Evolutionary conservation across 176 grass and related monocot genomes (phyloP).

Genomic region (Urochloa ruziziensis): DNA sequence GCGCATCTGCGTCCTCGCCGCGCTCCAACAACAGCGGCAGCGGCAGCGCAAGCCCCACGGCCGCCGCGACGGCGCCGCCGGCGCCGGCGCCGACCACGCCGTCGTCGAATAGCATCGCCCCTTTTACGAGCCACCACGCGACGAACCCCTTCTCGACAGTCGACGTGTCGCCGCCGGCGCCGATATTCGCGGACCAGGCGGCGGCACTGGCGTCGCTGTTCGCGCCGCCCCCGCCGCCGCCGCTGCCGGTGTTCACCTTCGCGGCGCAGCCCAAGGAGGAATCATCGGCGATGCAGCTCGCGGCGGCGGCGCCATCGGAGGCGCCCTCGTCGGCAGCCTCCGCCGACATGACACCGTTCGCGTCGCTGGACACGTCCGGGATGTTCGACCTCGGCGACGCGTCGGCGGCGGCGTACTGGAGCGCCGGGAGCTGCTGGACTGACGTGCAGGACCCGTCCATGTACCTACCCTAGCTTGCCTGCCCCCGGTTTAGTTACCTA

Average conservation of each 20-base stretch:
- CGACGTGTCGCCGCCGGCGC: constrained; percentile 45
- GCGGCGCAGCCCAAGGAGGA: constrained; percentile 18
- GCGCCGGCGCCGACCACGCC: constrained; percentile 2
- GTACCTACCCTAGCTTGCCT: constrained; percentile 45
- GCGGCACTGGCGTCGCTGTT: constrained; percentile 53
- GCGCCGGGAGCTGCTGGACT: constrained; percentile 45
- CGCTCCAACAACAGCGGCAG: constrained; percentile 33
- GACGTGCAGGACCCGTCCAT: constrained; percentile 41
- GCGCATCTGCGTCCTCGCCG: constrained; percentile 23
- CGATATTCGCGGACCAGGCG: constrained; percentile 56
- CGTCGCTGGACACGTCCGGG: constrained; percentile 34
- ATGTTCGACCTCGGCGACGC: constrained; percentile 56
- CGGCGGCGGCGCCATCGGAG: neutral
- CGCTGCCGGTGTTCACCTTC: constrained; percentile 44
- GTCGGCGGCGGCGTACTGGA: constrained; percentile 35
- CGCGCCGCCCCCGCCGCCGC: constrained; percentile 30
- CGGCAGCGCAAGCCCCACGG: constrained; percentile 38
- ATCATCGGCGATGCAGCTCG: neutral
- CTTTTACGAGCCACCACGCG: neutral
- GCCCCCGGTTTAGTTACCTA: neutral
- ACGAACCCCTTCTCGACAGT: constrained; percentile 24
- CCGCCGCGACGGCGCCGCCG: neutral
- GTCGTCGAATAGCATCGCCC: constrained; percentile 4
- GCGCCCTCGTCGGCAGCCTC: neutral
- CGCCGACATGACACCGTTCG: constrained; percentile 37